A percentile compares a stretch with the other conserved stretches of the same genome.
These are phyloP conservation scores for Zostera marina DNA, from an alignment of 116 monocot species.

Conservation along the genomic window DNA sequence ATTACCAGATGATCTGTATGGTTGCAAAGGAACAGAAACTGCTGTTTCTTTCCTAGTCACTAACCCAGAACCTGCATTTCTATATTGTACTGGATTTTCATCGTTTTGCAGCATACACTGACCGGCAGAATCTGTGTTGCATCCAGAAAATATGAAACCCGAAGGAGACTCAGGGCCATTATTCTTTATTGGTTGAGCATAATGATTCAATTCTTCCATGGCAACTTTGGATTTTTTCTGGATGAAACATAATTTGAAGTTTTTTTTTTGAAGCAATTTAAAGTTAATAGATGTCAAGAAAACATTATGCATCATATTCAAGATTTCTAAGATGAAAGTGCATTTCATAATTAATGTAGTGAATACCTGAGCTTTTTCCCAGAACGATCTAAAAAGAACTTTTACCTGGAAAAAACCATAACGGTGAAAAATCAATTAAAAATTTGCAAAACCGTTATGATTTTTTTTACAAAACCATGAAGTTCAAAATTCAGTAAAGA, in stretches of 20 bases:
- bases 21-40: slow-evolving; percentile 15
- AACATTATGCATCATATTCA: neutral
- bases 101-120: slow-evolving; percentile 15
- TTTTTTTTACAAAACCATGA: too few relatives aligned
- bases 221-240: slow-evolving; percentile 46
- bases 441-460: neutral
- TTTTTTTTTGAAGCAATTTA: too few relatives aligned
- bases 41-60: slow-evolving; percentile 13
- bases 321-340: neutral
- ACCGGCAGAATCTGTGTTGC: slow-evolving; percentile 19
- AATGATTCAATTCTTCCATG: slow-evolving; percentile 27
- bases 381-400: slow-evolving; percentile 12
- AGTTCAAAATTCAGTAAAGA: too few relatives aligned
- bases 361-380: slow-evolving; percentile 8
- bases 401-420: slow-evolving; percentile 9
- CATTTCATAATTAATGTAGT: neutral
- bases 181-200: slow-evolving; percentile 32
- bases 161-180: slow-evolving; percentile 21
- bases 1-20: slow-evolving; percentile 14
- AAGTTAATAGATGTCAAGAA: neutral
- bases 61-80: slow-evolving; percentile 18
- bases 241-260: neutral
- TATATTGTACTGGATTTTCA: slow-evolving; percentile 37
- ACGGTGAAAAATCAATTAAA: neutral
- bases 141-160: slow-evolving; percentile 32